Conservation (phyloP, 495 filamentous ascomycete species). For the Penicillium ucsense region DNA sequence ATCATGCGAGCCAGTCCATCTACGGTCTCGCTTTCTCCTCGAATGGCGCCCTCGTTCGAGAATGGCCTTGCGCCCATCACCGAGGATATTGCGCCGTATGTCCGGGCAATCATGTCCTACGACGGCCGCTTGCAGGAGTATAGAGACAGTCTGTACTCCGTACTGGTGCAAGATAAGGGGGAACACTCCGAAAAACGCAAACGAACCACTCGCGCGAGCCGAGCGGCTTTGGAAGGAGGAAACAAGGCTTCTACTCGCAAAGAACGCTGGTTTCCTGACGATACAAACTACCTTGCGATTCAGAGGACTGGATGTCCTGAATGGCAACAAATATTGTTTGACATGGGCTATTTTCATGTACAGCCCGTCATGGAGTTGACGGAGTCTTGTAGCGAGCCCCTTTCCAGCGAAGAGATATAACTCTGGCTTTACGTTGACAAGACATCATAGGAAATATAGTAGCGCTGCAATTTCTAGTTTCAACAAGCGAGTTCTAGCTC, state of each 20-base stretch:
- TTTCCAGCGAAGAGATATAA: neutral
- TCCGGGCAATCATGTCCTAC: conserved; percentile 68
- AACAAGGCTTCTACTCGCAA: conserved; percentile 58
- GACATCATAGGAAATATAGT: too few species aligned
- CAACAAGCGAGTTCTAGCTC: too few species aligned
- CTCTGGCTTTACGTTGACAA: too few species aligned
- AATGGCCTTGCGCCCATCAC: conserved; percentile 50
- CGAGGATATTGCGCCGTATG: conserved; percentile 74
- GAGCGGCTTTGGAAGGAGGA: conserved; percentile 77
- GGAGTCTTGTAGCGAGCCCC: neutral
- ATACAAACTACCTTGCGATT: conserved; percentile 52
- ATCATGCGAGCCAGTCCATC: conserved; percentile 25
- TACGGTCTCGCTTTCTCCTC: conserved; percentile 19
- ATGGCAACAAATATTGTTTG: conserved; percentile 47
- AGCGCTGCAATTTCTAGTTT: too few species aligned
- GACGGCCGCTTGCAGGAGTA: conserved; percentile 62
- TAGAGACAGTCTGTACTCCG: conserved; percentile 48
- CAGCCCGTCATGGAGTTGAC: conserved; percentile 5
- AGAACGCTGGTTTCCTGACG: conserved; percentile 70
- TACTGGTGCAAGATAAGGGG: conserved; percentile 44
- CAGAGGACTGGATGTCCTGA: conserved; percentile 54
- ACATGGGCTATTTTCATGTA: conserved; percentile 26
- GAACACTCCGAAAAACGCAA: conserved; percentile 45
- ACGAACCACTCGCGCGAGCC: conserved; percentile 68
- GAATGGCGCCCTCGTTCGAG: conserved; percentile 57